Evolutionary conservation across 345 rosid species (phyloP).

Genomic region (Garcia nutans): DNA sequence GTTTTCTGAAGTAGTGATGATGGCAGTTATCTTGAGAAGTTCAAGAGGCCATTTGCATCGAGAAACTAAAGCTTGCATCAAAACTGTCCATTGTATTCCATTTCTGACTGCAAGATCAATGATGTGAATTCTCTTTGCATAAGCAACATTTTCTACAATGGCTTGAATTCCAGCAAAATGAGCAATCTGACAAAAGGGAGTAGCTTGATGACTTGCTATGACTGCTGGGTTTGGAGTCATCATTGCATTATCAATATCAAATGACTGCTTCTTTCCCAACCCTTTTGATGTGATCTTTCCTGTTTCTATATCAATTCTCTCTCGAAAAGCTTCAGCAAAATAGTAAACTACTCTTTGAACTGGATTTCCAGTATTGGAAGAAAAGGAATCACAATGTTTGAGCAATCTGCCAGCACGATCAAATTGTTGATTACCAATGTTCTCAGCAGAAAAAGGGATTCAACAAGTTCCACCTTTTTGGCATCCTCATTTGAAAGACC

Average conservation of each 20-base stretch:
- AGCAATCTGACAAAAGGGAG: neutral
- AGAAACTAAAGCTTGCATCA: neutral
- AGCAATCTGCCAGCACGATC: slow-evolving; percentile 47
- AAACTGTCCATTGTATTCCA: neutral
- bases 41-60: neutral
- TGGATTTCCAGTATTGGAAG: slow-evolving; percentile 38
- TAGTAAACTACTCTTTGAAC: slow-evolving; percentile 45
- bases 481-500: slow-evolving; percentile 35
- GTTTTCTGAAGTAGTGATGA: neutral
- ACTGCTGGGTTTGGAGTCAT: neutral
- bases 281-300: slow-evolving; percentile 22
- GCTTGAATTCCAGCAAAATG: neutral
- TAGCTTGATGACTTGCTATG: neutral
- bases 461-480: slow-evolving; percentile 41
- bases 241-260: slow-evolving; percentile 16
- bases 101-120: neutral
- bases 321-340: slow-evolving; percentile 43
- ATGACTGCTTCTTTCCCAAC: neutral
- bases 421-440: slow-evolving; percentile 34
- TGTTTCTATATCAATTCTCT: slow-evolving; percentile 43
- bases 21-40: neutral
- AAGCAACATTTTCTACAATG: neutral
- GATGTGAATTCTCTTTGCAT: neutral
- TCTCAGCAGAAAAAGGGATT: slow-evolving; percentile 45
- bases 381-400: slow-evolving; percentile 30